A percentile compares a stretch with the other conserved stretches of the same genome.
Evolutionary conservation across 2,329 filamentous ascomycete species (phyloP).

Genomic region (Biscogniauxia marginata): DNA sequence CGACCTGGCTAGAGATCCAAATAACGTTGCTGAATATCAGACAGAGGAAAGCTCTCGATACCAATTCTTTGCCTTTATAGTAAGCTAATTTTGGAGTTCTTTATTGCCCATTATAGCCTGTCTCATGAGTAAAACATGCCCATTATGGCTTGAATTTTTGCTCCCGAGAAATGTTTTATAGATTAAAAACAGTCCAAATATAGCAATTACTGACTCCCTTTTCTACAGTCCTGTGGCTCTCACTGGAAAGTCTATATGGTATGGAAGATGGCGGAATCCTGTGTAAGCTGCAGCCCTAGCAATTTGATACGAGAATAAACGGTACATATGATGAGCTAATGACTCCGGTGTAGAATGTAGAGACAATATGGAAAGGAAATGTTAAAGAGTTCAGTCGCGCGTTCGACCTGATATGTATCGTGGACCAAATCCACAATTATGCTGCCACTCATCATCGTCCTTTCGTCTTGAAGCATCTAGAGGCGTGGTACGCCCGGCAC

Average conservation of each 20-base stretch:
- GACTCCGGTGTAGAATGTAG: background rate
- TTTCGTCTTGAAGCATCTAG: background rate
- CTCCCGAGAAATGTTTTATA: too few relatives aligned
- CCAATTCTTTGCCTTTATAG: background rate
- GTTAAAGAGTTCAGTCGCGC: background rate
- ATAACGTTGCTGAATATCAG: background rate
- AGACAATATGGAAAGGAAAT: slow-evolving; percentile 1
- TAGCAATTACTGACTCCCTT: too few relatives aligned
- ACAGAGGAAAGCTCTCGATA: background rate
- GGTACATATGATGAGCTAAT: background rate
- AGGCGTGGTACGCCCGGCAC: background rate
- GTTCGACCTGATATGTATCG: background rate
- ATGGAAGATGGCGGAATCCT: background rate
- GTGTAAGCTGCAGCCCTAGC: background rate
- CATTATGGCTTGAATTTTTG: too few relatives aligned
- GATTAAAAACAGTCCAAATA: too few relatives aligned
- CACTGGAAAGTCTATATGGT: background rate
- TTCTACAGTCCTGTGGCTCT: background rate
- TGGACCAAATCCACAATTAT: background rate
- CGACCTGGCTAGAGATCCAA: background rate
- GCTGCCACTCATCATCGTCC: background rate
- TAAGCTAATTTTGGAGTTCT: too few relatives aligned
- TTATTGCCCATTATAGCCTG: too few relatives aligned
- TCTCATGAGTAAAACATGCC: too few relatives aligned
- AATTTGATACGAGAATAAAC: background rate